A percentile compares a stretch with the other conserved stretches of the same genome.
These are phyloP conservation scores for Pleurotus pulmonarius DNA, from an alignment of 768 basidiomycete genomes.

Conservation along the genomic window DNA sequence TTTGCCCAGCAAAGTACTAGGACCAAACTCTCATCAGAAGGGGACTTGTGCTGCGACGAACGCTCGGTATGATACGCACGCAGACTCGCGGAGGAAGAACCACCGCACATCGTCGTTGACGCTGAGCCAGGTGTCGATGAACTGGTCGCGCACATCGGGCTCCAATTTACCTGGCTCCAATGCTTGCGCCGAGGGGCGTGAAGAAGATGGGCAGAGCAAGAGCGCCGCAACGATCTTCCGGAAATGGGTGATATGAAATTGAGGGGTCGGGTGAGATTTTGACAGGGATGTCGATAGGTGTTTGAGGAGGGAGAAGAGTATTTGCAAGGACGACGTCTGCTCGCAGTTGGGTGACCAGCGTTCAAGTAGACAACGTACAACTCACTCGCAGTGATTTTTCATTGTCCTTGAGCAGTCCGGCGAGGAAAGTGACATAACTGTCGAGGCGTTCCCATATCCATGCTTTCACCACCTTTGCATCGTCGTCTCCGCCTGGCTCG, in stretches of 20 bases:
- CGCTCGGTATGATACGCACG: slow-evolving; percentile 39
- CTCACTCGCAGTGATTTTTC: slow-evolving; percentile 74
- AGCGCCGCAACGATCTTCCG: slow-evolving; percentile 58
- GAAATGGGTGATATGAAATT: slow-evolving; percentile 69
- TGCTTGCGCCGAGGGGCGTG: slow-evolving; percentile 19
- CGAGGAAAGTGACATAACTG: slow-evolving; percentile 65
- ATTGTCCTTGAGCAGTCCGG: slow-evolving; percentile 69
- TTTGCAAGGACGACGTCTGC: slow-evolving; percentile 40
- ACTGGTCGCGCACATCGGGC: slow-evolving; percentile 57
- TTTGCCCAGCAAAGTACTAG: slow-evolving; percentile 11
- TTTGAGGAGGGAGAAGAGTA: slow-evolving; percentile 73
- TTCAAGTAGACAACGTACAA: slow-evolving; percentile 2
- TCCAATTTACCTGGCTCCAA: slow-evolving; percentile 36
- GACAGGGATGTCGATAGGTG: slow-evolving; percentile 69
- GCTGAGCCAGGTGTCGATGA: slow-evolving; percentile 71
- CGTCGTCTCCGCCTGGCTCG: slow-evolving; percentile 39
- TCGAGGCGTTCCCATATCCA: slow-evolving; percentile 82
- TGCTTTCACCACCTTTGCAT: slow-evolving; percentile 59
- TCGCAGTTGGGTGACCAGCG: too few species aligned
- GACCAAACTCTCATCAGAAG: not conserved
- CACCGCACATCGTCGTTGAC: slow-evolving; percentile 82
- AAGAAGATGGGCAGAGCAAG: slow-evolving; percentile 57
- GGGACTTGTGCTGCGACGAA: not conserved
- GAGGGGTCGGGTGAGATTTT: slow-evolving; percentile 44
- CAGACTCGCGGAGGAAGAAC: slow-evolving; percentile 82